Base-by-base conservation (phyloP, 2,329 filamentous ascomycete genomes). In the Penicillium sp. region DNA sequence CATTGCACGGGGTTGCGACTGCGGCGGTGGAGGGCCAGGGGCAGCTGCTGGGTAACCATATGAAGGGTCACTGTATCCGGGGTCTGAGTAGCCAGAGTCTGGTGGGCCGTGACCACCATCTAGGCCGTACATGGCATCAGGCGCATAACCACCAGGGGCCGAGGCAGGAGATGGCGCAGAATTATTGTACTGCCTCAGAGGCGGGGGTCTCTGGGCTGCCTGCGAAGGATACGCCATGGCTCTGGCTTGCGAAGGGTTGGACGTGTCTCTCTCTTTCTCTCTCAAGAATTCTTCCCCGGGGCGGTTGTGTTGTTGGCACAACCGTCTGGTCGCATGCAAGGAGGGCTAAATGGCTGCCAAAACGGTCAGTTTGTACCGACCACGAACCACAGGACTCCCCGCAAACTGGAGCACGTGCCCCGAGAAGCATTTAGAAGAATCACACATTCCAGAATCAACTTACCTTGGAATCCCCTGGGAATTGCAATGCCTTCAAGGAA, bases 181-280 rank as follows among this genome's bases (percentile, higher is more conserved):
- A 16, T 45, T 59, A 19, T 65, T 66, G 52, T 72, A 69, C 53
- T 72, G 70, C 55, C 69, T 70, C 54, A 70, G 56, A 26, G 73
- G 74, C 52, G 69, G 71, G 26, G 68, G 69, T 52, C 69, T 63
- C 62, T 73, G 70, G 48, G 63, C 60, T 33, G 67, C 66, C 48
- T 66, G 69, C 48, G 70, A 71, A 43, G 70, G 68, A 49, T 75
- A 77, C 54, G 73, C 74, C 74, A 77, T 77, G 53, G 57, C 58
- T 39, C 53, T 54, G 48, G 44, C 33, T 47, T 48, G 48, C 19
- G 14, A 21, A 46, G 16, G 49, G 19, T 41, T 47, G 27, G 26
- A 24, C 21, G 24, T 22, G 19, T 31, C 43, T 16, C 29, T 33
- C 21, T 46, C 29, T 31, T 53, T 53, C 33, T 50, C 35, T 39